These are phyloP conservation scores for Dictyostelium capitatum DNA, from an alignment of 78 protist species.

Conservation along the genomic window DNA sequence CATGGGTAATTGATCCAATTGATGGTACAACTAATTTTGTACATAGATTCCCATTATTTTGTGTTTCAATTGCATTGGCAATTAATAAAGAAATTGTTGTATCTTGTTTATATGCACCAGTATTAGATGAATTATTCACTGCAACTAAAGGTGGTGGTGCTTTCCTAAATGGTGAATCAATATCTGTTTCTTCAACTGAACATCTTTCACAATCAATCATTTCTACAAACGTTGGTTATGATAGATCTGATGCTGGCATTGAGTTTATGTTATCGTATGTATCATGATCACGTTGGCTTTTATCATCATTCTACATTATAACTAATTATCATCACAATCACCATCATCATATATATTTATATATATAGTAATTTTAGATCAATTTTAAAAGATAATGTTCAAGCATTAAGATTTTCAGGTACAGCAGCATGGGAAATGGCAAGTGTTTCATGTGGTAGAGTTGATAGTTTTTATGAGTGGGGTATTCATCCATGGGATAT, in stretches of 20 bases:
- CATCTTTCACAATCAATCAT: slow-evolving; percentile 55
- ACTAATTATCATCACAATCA: neutral
- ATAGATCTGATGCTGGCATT: slow-evolving; percentile 58
- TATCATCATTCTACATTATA: neutral
- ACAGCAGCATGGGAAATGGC: slow-evolving; percentile 88
- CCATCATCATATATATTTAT: neutral
- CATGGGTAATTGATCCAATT: slow-evolving; percentile 94
- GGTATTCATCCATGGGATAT: slow-evolving; percentile 94
- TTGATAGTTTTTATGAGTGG: slow-evolving; percentile 79
- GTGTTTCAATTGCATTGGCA: slow-evolving; percentile 82
- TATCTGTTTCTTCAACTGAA: slow-evolving; percentile 27
- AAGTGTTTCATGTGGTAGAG: slow-evolving; percentile 86
- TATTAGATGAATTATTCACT: slow-evolving; percentile 79
- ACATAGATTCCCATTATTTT: slow-evolving; percentile 82
- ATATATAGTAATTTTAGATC: slow-evolving; percentile 44
- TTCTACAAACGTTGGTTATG: slow-evolving; percentile 80
- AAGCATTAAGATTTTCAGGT: slow-evolving; percentile 83
- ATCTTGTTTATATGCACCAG: slow-evolving; percentile 81
- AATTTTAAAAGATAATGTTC: slow-evolving; percentile 76
- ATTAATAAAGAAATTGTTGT: slow-evolving; percentile 45
- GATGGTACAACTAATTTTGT: slow-evolving; percentile 96
- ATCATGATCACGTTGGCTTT: no score
- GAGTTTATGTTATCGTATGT: slow-evolving; percentile 79
- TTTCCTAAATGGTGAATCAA: slow-evolving; percentile 59
- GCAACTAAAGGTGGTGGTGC: slow-evolving; percentile 83